Percentiles rank a stretch among this genome's conserved stretches.
Evolutionary conservation across 2,329 filamentous ascomycete species (phyloP).

Genomic region (Drechslerella stenobrocha): DNA sequence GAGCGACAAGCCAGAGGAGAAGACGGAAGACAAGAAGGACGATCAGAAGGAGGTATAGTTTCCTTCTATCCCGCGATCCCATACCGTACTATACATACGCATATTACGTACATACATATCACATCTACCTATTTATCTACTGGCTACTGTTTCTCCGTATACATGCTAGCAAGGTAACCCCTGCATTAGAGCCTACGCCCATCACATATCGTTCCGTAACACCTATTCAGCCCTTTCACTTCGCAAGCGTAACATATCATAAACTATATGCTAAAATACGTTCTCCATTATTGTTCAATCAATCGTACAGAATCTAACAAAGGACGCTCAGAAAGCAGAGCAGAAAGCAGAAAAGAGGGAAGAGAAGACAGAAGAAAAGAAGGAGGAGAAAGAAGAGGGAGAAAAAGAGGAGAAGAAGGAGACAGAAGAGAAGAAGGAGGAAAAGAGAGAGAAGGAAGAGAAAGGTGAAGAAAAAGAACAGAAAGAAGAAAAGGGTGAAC

Average conservation of each 20-base stretch:
- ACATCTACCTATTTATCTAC: too few species aligned
- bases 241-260: not conserved
- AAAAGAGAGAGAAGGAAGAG: slow-evolving; percentile 5
- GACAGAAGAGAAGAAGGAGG: slow-evolving; percentile 14
- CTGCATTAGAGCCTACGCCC: too few species aligned
- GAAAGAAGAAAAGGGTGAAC: slow-evolving; percentile 46
- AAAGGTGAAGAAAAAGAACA: slow-evolving; percentile 50
- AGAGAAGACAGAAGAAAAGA: slow-evolving; percentile 13
- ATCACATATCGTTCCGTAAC: too few species aligned
- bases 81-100: too few species aligned
- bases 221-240: too few species aligned
- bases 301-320: slow-evolving; percentile 49
- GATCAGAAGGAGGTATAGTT: slow-evolving; percentile 13
- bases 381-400: slow-evolving; percentile 20
- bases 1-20: slow-evolving; percentile 22
- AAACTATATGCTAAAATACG: too few species aligned
- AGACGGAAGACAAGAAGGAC: slow-evolving; percentile 6
- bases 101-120: not conserved
- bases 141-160: not conserved
- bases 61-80: too few species aligned
- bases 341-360: not conserved
- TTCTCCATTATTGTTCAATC: too few species aligned
- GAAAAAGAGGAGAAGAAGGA: slow-evolving; percentile 15
- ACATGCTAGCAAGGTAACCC: too few species aligned
- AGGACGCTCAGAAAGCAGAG: slow-evolving; percentile 35